Percentiles rank a stretch among this genome's conserved stretches.
Conservation (phyloP, 805 yeast genomes). For the Teunomyces lycoperdinae region DNA sequence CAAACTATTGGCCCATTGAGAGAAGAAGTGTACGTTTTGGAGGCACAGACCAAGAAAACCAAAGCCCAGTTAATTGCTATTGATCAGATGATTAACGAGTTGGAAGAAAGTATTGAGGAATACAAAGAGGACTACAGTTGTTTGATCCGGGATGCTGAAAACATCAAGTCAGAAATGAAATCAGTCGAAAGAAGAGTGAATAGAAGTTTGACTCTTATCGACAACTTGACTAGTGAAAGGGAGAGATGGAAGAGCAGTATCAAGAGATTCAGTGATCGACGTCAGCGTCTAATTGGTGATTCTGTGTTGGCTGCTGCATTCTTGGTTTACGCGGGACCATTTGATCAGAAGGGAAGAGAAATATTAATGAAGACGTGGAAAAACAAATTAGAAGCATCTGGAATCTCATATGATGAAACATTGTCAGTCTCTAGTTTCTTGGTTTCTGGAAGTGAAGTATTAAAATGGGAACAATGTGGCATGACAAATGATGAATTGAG, state of each 20-base stretch:
- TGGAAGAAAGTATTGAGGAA: constrained; percentile 62
- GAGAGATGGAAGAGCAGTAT: constrained; percentile 69
- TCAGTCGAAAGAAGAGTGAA: constrained; percentile 56
- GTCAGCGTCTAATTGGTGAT: constrained; percentile 58
- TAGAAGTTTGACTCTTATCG: constrained; percentile 61
- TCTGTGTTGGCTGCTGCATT: constrained; percentile 62
- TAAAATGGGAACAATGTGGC: constrained; percentile 53
- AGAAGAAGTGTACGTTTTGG: constrained; percentile 59
- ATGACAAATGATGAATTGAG: constrained; percentile 58
- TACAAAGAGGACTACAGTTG: constrained; percentile 69
- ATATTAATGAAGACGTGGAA: constrained; percentile 35
- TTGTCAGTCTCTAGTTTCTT: constrained; percentile 36
- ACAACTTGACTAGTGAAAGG: constrained; percentile 63
- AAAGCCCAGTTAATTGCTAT: constrained; percentile 71
- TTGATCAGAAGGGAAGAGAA: constrained; percentile 48
- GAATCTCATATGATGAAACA: constrained; percentile 39
- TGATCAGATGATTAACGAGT: constrained; percentile 74
- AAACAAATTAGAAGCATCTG: constrained; percentile 26
- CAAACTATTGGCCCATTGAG: constrained; percentile 73
- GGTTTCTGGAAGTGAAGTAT: constrained; percentile 36
- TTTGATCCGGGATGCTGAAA: constrained; percentile 76
- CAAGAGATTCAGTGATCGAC: constrained; percentile 45
- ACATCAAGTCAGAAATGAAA: constrained; percentile 67
- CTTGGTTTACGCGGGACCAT: constrained; percentile 56
- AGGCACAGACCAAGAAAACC: constrained; percentile 58